phyloP scores from a whole-genome alignment of 169 alveolate species.

The Theileria equi region DNA sequence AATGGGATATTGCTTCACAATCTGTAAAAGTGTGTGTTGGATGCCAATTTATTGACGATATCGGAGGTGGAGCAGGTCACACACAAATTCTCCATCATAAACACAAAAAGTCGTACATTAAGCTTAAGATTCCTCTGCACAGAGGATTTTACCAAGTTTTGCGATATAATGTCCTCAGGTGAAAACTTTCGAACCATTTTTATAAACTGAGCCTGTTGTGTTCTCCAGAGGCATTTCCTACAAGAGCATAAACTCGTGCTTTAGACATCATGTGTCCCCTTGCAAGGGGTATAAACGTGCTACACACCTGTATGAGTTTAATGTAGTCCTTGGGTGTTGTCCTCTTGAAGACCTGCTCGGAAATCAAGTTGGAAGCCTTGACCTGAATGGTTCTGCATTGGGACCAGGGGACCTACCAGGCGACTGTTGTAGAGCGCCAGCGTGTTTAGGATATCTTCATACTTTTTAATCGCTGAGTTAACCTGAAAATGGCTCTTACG shows the following conservation, averaged over 20 bases:
- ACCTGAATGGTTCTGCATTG: neutral
- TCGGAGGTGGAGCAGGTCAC: neutral
- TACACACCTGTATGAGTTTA: conserved; percentile 12
- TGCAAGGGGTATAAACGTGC: conserved; percentile 1
- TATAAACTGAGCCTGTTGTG: neutral
- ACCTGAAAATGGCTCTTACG: conserved; percentile 2
- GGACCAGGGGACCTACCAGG: conserved; percentile 7
- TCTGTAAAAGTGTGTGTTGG: conserved; percentile 12
- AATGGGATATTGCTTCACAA: conserved; percentile 41
- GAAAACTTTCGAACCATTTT: conserved; percentile 62
- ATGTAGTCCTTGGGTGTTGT: conserved; percentile 7
- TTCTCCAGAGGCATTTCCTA: conserved; percentile 40
- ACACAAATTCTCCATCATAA: too few relatives aligned
- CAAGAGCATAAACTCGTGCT: neutral
- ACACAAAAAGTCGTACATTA: conserved; percentile 51
- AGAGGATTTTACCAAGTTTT: conserved; percentile 82
- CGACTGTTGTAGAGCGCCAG: conserved; percentile 29
- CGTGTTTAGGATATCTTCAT: conserved; percentile 26
- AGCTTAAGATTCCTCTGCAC: conserved; percentile 81
- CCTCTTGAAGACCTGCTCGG: conserved; percentile 9
- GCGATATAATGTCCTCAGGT: conserved; percentile 79
- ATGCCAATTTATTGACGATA: neutral
- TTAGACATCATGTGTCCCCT: neutral
- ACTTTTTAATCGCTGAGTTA: conserved; percentile 26
- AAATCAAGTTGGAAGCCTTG: neutral